Evolutionary conservation across 202 grass and related monocot species (phyloP), one percentile per base, ranked within the genome.

Genomic region (Schoenoplectus tabernaemontani): DNA sequence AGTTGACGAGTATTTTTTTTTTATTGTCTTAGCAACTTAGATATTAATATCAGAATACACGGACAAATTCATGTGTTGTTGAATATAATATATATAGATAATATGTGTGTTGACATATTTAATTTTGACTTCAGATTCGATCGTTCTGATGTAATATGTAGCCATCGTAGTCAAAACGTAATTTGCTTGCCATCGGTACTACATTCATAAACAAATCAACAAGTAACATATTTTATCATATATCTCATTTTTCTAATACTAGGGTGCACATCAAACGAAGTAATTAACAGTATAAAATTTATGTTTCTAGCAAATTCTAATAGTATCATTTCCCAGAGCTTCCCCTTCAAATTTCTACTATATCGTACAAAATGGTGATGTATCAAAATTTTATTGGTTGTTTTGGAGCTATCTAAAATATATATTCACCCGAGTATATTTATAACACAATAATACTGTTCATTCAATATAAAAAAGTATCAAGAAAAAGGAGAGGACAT

Each of bases 381-480:
- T 79, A 79, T 79, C 77, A 79, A 79, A 79, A 4, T 79, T 79
- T 32, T 32, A 79, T 79, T 59, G 57, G 57, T 64, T 63, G 57
- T 28, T 44, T 58, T 32, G 11, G 1, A 48, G 43, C 1, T 1
- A 30, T 48, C 41, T 71, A n/a, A 48, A 48, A 70, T 28, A 70
- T 20, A 37, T 64, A 36, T 37, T 34, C 15, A 15, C 12, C 13
- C 12, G 13, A 4, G 2, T 51, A 51, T 15, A 51, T 51, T 15
- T 12, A 48, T 48, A 48, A 12, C 3, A 48, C 13, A 48, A 53
- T n/a, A 56, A 56, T 6, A 56, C 16, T 56, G 51, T n/a, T 56
- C 17, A 19, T 56, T 2, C 19, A 56, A 56, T 19, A 56, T 6
- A 0, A 6, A 7, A 56, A 19, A 6, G 15, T 19, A 56, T 4